These are phyloP conservation scores for Astrocystis sublimbata DNA, from an alignment of 495 filamentous ascomycete species.

Conservation along the genomic window DNA sequence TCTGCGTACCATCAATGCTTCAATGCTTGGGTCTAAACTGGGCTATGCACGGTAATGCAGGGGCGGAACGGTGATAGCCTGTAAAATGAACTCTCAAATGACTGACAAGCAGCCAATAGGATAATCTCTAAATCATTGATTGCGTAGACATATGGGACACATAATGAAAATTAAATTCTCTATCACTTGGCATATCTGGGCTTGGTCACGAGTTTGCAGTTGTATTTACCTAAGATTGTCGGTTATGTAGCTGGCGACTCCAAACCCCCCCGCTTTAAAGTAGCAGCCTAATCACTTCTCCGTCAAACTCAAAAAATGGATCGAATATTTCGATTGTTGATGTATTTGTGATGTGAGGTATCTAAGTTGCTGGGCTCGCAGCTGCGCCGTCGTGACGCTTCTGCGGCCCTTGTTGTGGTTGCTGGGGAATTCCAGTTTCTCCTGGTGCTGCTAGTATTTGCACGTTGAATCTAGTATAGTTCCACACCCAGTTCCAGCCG, in stretches of 20 bases:
- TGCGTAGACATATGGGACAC: neutral
- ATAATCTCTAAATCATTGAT: neutral
- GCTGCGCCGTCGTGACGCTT: neutral
- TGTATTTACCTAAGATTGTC: too few relatives aligned
- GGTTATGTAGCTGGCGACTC: neutral
- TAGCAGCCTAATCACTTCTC: neutral
- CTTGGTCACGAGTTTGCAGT: neutral
- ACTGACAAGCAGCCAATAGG: neutral
- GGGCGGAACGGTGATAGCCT: too few relatives aligned
- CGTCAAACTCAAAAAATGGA: neutral
- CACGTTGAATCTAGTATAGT: constrained; percentile 2
- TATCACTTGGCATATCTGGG: neutral
- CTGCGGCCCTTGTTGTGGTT: neutral
- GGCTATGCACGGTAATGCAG: too few relatives aligned
- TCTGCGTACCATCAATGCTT: too few relatives aligned
- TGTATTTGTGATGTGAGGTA: neutral
- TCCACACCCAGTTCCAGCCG: constrained; percentile 4
- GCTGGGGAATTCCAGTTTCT: constrained; percentile 11
- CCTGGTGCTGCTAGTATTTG: too few relatives aligned
- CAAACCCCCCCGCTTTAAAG: neutral
- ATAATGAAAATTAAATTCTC: neutral
- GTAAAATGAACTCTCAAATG: neutral
- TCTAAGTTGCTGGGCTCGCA: constrained; percentile 1
- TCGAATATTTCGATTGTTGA: neutral
- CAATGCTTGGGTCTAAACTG: too few relatives aligned